Evolutionary conservation across 805 yeast genomes (phyloP).

Genomic region (Schizosaccharomyces osmophilus): DNA sequence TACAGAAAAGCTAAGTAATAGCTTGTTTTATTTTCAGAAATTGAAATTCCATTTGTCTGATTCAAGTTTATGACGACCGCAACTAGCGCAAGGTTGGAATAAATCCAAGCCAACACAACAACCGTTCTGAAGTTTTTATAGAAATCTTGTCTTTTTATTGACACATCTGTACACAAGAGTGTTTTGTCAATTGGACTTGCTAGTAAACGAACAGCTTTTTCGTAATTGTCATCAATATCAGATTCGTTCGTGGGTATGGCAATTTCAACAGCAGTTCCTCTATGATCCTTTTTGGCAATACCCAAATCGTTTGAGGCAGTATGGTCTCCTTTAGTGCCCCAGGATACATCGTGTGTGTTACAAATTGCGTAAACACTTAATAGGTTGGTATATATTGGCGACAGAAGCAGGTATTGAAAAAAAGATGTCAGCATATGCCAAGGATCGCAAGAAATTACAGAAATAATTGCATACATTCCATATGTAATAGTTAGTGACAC

Average conservation of each 20-base stretch:
- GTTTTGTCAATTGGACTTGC: background rate
- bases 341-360: conserved; percentile 94
- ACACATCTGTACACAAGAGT: conserved; percentile 27
- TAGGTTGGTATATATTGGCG: conserved; percentile 81
- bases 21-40: conserved; percentile 21
- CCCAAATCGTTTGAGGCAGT: conserved; percentile 45
- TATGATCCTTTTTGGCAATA: conserved; percentile 21
- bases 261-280: conserved; percentile 41
- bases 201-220: conserved; percentile 46
- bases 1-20: background rate
- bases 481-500: conserved; percentile 74
- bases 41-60: conserved; percentile 33
- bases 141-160: conserved; percentile 39
- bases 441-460: conserved; percentile 72
- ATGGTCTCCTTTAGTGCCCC: conserved; percentile 97
- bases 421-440: conserved; percentile 75
- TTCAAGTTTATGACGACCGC: conserved; percentile 63
- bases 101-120: conserved; percentile 87
- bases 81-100: conserved; percentile 60
- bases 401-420: conserved; percentile 61
- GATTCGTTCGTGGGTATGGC: conserved; percentile 45
- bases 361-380: conserved; percentile 90
- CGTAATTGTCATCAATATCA: conserved; percentile 63
- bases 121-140: conserved; percentile 85
- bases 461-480: conserved; percentile 65